These are phyloP conservation scores for Boletus hoseneyae DNA, from an alignment of 1,284 basidiomycete species.

Conservation along the genomic window DNA sequence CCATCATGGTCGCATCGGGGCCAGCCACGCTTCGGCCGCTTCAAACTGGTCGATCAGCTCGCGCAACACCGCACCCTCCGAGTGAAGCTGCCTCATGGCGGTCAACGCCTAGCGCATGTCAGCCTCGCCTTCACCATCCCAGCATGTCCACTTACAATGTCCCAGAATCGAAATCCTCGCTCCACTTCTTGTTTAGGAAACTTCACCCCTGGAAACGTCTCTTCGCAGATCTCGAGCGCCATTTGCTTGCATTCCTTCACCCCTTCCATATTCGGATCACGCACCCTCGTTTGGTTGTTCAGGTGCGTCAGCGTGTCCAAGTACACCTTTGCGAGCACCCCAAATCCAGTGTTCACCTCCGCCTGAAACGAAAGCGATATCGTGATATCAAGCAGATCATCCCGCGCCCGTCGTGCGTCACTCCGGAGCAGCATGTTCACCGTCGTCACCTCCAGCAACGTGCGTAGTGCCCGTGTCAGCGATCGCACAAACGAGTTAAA, in stretches of 20 bases:
- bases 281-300: constrained; percentile 73
- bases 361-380: constrained; percentile 90
- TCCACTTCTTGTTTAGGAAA: constrained; percentile 84
- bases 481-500: constrained; percentile 98
- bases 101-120: constrained; percentile 65
- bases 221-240: constrained; percentile 89
- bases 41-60: constrained; percentile 94
- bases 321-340: constrained; percentile 95
- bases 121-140: too few species aligned
- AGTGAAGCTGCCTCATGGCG: constrained; percentile 85
- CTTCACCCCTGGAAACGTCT: constrained; percentile 93
- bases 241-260: constrained; percentile 82
- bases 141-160: constrained; percentile 83
- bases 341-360: constrained; percentile 97
- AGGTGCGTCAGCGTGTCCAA: constrained; percentile 88
- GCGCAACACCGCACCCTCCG: constrained; percentile 73
- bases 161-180: constrained; percentile 98
- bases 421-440: constrained; percentile 89
- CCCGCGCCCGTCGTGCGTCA: constrained; percentile 81
- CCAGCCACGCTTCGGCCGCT: constrained; percentile 89
- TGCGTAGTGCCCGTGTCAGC: constrained; percentile 85
- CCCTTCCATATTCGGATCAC: constrained; percentile 69
- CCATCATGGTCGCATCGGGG: constrained; percentile 78
- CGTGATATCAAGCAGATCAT: constrained; percentile 91
- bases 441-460: constrained; percentile 87